Percentiles rank a stretch among this genome's conserved stretches.
phyloP scores from a whole-genome alignment of 2,329 filamentous ascomycete genomes.

The Fusarium sp. region DNA sequence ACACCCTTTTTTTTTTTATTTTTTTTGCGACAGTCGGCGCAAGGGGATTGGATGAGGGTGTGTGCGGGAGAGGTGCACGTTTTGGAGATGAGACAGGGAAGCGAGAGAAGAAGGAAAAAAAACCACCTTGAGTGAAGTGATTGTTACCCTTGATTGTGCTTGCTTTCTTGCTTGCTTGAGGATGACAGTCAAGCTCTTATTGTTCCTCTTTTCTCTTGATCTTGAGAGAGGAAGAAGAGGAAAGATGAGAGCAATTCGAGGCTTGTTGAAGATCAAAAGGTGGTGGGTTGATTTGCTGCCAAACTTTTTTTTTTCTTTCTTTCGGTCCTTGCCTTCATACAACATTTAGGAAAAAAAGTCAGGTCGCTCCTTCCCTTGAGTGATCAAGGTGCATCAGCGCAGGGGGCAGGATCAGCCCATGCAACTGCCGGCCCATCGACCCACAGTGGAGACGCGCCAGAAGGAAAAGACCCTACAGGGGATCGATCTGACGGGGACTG shows the following conservation, averaged over 20 bases:
- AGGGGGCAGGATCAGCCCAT: constrained; percentile 37
- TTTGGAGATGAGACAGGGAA: constrained; percentile 28
- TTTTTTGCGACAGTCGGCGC: constrained; percentile 17
- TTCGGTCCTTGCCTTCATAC: background rate
- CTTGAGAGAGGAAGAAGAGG: background rate
- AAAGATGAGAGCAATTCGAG: background rate
- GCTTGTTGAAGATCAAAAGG: background rate
- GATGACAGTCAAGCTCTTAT: background rate
- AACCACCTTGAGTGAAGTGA: background rate
- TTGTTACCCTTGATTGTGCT: background rate
- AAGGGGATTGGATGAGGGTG: constrained; percentile 25
- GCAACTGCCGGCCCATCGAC: constrained; percentile 30
- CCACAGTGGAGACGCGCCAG: constrained; percentile 35
- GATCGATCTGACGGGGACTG: constrained; percentile 1
- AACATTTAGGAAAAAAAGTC: constrained; percentile 17
- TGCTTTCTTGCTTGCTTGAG: background rate
- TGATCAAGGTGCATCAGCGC: constrained; percentile 30
- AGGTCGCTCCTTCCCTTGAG: constrained; percentile 25
- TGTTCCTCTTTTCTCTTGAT: background rate
- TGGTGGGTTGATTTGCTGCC: background rate
- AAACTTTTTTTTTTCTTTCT: constrained; percentile 19
- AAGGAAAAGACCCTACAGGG: constrained; percentile 29
- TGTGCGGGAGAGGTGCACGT: constrained; percentile 26
- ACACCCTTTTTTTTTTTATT: constrained; percentile 24
- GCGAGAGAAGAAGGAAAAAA: background rate